phyloP scores from a whole-genome alignment of 176 grass and related monocot genomes.

The Ampelocalamus luodianensis region DNA sequence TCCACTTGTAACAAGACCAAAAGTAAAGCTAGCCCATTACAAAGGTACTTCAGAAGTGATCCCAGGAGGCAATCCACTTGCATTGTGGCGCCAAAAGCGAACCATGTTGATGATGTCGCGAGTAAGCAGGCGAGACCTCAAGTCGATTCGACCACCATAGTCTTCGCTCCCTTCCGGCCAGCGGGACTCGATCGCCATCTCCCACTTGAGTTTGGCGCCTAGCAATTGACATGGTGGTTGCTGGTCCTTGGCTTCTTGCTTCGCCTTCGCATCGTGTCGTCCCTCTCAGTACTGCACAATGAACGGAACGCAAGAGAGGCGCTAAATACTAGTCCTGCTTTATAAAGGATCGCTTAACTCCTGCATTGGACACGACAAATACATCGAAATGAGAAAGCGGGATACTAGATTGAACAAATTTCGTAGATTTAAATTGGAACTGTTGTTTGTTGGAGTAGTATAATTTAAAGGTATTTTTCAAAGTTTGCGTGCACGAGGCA shows the following conservation, averaged over 20 bases:
- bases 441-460: background rate
- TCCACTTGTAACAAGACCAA: too few species aligned
- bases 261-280: background rate
- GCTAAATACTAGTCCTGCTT: background rate
- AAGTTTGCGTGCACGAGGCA: slow-evolving; percentile 26
- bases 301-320: background rate
- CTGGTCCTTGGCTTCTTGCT: background rate
- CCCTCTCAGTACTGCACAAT: slow-evolving; percentile 12
- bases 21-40: too few species aligned
- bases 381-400: slow-evolving; percentile 47
- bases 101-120: too few species aligned
- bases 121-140: too few species aligned
- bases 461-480: slow-evolving; percentile 11
- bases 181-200: too few species aligned
- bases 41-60: too few species aligned
- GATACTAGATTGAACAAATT: background rate
- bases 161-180: too few species aligned
- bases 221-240: slow-evolving; percentile 35
- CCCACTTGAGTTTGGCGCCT: too few species aligned
- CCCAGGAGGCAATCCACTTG: too few species aligned
- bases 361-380: slow-evolving; percentile 42
- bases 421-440: slow-evolving; percentile 54
- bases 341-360: slow-evolving; percentile 36
- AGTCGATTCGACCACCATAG: too few species aligned
- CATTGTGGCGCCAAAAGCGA: too few species aligned